A percentile compares a stretch with the other conserved stretches of the same genome.
Conservation (phyloP, 2,329 filamentous ascomycete genomes). For the Cladosporium cucumerinum region DNA sequence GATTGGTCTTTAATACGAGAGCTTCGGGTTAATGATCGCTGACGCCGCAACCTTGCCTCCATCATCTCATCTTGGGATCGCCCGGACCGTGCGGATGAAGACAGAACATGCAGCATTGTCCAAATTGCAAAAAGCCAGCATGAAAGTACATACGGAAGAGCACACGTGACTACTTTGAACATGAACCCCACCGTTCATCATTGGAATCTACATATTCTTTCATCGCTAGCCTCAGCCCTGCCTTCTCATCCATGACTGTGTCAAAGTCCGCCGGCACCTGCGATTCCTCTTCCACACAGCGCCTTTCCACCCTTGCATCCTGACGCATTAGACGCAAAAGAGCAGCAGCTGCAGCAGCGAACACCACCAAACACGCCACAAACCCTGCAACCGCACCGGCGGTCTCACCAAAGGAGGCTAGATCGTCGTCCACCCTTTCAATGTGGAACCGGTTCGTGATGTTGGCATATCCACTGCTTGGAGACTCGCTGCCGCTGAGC, state of each 20-base stretch:
- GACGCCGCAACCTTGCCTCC: neutral
- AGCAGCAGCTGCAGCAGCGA: neutral
- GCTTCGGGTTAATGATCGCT: neutral
- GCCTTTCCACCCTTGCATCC: neutral
- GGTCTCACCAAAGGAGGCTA: neutral
- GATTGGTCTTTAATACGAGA: neutral
- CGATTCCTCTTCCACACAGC: neutral
- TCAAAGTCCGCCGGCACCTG: neutral
- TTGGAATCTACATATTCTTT: neutral
- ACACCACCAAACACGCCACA: neutral
- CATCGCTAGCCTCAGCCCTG: neutral
- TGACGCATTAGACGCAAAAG: neutral
- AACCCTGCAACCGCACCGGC: neutral
- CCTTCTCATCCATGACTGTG: neutral
- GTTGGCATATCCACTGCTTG: neutral
- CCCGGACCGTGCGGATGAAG: neutral
- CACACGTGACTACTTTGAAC: neutral
- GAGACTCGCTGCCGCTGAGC: neutral
- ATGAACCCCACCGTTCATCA: neutral
- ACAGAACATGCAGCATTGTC: neutral
- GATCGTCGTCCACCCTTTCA: neutral
- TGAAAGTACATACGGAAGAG: neutral
- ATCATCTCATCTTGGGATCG: neutral
- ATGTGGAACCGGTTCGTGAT: neutral
- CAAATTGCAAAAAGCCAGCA: neutral